These are phyloP conservation scores for Solanum habrochaites DNA, from an alignment of 257 asterid genomes.

Conservation along the genomic window DNA sequence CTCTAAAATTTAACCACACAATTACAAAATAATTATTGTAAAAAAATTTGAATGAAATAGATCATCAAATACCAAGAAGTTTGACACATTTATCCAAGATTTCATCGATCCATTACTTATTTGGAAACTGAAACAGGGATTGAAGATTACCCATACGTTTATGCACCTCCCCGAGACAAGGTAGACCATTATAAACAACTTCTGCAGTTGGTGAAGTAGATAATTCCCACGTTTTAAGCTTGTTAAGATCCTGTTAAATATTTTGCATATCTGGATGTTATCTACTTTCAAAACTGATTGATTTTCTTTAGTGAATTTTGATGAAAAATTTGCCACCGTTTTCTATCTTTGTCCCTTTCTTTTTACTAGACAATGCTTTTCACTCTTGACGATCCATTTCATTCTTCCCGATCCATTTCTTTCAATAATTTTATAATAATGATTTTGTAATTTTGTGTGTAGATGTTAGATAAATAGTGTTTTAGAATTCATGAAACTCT, in stretches of 20 bases:
- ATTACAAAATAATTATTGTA: too few species aligned
- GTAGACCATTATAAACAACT: not conserved
- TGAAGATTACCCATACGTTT: constrained; percentile 1
- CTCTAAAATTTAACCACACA: too few species aligned
- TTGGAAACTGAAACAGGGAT: not conserved
- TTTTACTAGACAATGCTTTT: too few species aligned
- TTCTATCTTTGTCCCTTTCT: too few species aligned
- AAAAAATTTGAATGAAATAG: too few species aligned
- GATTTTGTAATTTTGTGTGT: too few species aligned
- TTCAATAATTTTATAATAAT: too few species aligned
- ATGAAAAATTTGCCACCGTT: constrained; percentile 10
- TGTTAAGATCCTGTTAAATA: constrained; percentile 17
- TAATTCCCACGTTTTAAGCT: constrained; percentile 1
- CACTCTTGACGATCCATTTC: too few species aligned
- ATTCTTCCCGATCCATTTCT: too few species aligned
- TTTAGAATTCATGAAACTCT: too few species aligned
- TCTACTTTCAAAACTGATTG: constrained; percentile 21
- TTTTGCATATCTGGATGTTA: constrained; percentile 17
- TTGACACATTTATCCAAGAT: constrained; percentile 1
- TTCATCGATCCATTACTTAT: not conserved
- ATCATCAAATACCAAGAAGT: constrained; percentile 1
- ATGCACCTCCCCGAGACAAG: not conserved
- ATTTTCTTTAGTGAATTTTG: constrained; percentile 8
- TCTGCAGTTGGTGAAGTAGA: not conserved
- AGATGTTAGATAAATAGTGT: too few species aligned